Percentiles rank a stretch among this genome's conserved stretches.
phyloP scores from a whole-genome alignment of 2,329 filamentous ascomycete genomes.

The Sclerotinia sclerotiorum region DNA sequence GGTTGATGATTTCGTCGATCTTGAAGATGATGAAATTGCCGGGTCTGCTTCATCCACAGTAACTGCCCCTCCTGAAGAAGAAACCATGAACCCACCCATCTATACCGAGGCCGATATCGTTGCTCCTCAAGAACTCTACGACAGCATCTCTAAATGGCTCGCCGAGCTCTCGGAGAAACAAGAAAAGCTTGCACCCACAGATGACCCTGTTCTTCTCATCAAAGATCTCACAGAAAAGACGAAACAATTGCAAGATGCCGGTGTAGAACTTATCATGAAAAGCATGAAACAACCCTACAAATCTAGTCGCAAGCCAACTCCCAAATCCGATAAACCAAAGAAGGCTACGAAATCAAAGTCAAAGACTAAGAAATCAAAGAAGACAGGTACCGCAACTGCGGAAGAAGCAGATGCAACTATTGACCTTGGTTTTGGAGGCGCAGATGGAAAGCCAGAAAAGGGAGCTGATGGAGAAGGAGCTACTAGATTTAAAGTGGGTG shows the following conservation, averaged over 20 bases:
- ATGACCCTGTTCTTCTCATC: constrained; percentile 72
- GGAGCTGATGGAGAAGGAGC: constrained; percentile 33
- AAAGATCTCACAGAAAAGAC: constrained; percentile 70
- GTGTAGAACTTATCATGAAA: constrained; percentile 70
- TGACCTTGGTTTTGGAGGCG: constrained; percentile 41
- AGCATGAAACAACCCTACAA: constrained; percentile 56
- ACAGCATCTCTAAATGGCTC: constrained; percentile 70
- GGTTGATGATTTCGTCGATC: constrained; percentile 62
- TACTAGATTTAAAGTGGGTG: constrained; percentile 42
- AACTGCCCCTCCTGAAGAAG: constrained; percentile 43
- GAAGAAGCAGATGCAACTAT: constrained; percentile 43
- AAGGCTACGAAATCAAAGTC: constrained; percentile 33
- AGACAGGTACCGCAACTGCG: constrained; percentile 38
- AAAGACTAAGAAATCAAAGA: constrained; percentile 42
- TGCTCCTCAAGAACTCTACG: constrained; percentile 60
- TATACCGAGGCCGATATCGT: constrained; percentile 74
- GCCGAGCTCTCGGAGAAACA: constrained; percentile 69
- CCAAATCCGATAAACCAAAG: constrained; percentile 41
- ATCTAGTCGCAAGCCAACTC: constrained; percentile 25
- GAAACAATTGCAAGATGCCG: constrained; percentile 68
- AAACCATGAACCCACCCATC: constrained; percentile 60
- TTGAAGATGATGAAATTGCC: constrained; percentile 67
- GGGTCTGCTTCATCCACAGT: constrained; percentile 36
- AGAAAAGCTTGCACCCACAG: constrained; percentile 64
- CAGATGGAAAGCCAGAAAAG: constrained; percentile 1